These are phyloP conservation scores for Aspergillus sp. DNA, from an alignment of 2,329 filamentous ascomycete species.

Conservation along the genomic window DNA sequence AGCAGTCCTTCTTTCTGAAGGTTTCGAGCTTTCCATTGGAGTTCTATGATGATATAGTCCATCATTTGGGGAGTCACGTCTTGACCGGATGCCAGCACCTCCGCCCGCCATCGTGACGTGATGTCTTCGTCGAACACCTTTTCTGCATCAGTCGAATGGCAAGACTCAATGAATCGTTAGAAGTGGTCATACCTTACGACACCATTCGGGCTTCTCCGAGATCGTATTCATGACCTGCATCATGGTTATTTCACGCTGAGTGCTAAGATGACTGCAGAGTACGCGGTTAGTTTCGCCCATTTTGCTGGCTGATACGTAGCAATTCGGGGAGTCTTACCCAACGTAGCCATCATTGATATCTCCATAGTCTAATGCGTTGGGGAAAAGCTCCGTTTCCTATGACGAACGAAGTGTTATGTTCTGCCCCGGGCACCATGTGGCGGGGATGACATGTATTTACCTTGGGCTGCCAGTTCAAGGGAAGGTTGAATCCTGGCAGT, in stretches of 20 bases:
- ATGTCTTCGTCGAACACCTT: slow-evolving; percentile 40
- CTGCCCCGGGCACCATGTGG: neutral
- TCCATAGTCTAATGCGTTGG: neutral
- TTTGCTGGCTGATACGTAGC: too few species aligned
- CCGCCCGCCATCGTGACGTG: slow-evolving; percentile 37
- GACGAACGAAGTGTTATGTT: neutral
- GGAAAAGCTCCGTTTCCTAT: neutral
- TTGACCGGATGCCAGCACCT: slow-evolving; percentile 21
- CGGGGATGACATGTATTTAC: neutral
- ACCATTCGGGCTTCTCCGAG: slow-evolving; percentile 48
- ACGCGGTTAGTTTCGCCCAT: too few species aligned
- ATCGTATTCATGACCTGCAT: slow-evolving; percentile 45
- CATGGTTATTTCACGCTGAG: slow-evolving; percentile 42
- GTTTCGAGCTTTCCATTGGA: slow-evolving; percentile 51
- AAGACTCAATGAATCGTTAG: neutral
- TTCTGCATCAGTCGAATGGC: neutral
- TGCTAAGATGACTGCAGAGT: neutral
- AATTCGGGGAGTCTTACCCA: neutral
- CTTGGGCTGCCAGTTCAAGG: neutral
- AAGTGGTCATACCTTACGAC: slow-evolving; percentile 36
- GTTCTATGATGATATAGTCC: slow-evolving; percentile 49
- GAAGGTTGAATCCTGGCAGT: neutral
- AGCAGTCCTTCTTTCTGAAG: slow-evolving; percentile 38
- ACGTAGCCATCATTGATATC: neutral
- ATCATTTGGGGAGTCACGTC: slow-evolving; percentile 40